phyloP scores from a whole-genome alignment of 164 flowering plant genomes.

The Sextonia rubra region DNA sequence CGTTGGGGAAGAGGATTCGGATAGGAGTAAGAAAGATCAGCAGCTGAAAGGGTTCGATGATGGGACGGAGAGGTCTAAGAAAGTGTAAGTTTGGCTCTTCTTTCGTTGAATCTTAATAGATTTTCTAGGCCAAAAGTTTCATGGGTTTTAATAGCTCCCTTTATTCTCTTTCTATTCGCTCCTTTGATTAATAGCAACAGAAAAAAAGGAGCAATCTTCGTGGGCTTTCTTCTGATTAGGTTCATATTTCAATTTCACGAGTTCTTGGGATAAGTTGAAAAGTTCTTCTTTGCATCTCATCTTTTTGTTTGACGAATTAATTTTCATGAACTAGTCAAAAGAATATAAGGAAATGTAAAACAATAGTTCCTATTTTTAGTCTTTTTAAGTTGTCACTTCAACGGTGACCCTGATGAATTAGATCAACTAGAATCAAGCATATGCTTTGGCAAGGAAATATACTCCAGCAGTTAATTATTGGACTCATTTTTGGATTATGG shows the following conservation, averaged over 20 bases:
- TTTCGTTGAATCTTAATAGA: background rate
- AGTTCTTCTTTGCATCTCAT: background rate
- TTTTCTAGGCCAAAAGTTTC: background rate
- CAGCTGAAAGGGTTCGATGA: conserved; percentile 28
- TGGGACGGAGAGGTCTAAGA: conserved; percentile 44
- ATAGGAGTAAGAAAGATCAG: conserved; percentile 32
- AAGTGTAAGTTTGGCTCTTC: conserved; percentile 35
- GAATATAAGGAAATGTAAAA: background rate
- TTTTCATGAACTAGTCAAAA: background rate
- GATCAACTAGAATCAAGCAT: no score
- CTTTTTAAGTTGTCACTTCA: no score
- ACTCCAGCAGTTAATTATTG: background rate
- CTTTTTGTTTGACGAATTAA: background rate
- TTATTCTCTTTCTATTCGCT: background rate
- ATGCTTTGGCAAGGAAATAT: background rate
- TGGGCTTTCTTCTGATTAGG: background rate
- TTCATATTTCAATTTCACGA: background rate
- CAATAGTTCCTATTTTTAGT: background rate
- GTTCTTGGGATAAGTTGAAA: background rate
- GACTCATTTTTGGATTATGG: background rate
- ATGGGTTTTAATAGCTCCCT: background rate
- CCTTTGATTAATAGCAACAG: background rate
- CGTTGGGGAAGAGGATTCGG: conserved; percentile 36
- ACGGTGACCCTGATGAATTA: no score
- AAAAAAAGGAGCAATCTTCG: background rate